A percentile compares a stretch with the other conserved stretches of the same genome.
phyloP scores from a whole-genome alignment of 192 early-diverging fungal species.

The Mortierella hygrophila region DNA sequence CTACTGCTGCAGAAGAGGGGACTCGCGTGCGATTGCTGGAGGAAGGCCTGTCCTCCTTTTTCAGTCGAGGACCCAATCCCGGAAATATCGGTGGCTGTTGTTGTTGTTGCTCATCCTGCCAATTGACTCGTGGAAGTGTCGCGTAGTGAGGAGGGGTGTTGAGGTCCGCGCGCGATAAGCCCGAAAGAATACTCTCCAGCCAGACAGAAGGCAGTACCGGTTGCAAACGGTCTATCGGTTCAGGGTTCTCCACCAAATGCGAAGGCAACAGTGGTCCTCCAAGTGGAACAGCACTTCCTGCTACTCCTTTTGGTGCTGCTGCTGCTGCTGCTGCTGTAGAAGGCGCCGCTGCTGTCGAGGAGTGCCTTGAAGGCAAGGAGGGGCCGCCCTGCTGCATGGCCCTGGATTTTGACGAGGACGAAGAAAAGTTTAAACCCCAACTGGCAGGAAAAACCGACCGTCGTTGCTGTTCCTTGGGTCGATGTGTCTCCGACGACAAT shows the following conservation, averaged over 20 bases:
- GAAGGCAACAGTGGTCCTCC: background rate
- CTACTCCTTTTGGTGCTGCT: background rate
- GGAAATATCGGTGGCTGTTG: constrained; percentile 8
- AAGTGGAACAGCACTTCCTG: no score
- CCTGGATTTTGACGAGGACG: constrained; percentile 19
- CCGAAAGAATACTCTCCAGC: constrained; percentile 36
- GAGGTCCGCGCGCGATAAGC: constrained; percentile 20
- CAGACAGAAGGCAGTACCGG: constrained; percentile 41
- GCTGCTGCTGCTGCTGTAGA: background rate
- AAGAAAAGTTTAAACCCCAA: constrained; percentile 25
- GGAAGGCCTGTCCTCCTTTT: background rate
- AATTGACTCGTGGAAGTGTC: constrained; percentile 28
- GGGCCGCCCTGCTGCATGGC: background rate
- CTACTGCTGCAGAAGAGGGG: background rate
- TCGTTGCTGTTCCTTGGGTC: constrained; percentile 47
- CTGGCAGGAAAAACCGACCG: constrained; percentile 34
- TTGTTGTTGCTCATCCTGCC: constrained; percentile 2
- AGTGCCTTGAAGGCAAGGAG: background rate
- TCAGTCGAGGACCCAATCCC: background rate
- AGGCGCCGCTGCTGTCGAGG: background rate
- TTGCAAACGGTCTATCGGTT: constrained; percentile 11
- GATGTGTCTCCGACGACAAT: constrained; percentile 38
- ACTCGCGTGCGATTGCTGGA: background rate
- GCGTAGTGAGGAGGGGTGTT: constrained; percentile 35
- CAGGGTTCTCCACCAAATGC: constrained; percentile 24